These are phyloP conservation scores for Claviceps maximensis DNA, from an alignment of 2,329 filamentous ascomycete species.

Conservation along the genomic window DNA sequence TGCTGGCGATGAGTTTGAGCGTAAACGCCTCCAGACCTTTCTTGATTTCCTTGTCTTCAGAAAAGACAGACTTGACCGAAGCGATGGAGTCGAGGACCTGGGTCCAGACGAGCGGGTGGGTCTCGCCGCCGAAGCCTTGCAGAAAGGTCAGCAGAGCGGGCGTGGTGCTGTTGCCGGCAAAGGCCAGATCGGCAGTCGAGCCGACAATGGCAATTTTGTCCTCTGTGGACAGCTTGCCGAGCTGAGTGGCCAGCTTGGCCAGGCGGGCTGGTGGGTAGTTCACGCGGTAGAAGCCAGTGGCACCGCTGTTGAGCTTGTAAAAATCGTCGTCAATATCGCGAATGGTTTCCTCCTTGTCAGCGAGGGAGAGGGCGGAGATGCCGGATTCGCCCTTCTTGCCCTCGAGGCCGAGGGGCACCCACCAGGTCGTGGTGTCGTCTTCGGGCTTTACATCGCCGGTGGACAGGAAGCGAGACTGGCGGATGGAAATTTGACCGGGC, in stretches of 20 bases:
- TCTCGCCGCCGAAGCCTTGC: slow-evolving; percentile 70
- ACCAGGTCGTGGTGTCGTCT: slow-evolving; percentile 89
- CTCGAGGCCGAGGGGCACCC: slow-evolving; percentile 80
- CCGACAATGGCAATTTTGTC: slow-evolving; percentile 91
- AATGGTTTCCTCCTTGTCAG: slow-evolving; percentile 64
- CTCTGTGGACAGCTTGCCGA: slow-evolving; percentile 62
- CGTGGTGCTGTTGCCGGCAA: slow-evolving; percentile 74
- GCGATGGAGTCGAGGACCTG: slow-evolving; percentile 67
- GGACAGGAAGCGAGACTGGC: slow-evolving; percentile 80
- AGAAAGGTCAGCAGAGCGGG: slow-evolving; percentile 71
- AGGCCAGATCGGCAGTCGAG: slow-evolving; percentile 77
- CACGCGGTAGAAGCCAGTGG: slow-evolving; percentile 80
- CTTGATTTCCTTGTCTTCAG: slow-evolving; percentile 58
- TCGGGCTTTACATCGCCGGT: slow-evolving; percentile 83
- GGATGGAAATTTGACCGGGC: slow-evolving; percentile 65
- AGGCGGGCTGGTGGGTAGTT: slow-evolving; percentile 84
- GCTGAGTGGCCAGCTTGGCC: slow-evolving; percentile 63
- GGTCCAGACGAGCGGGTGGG: slow-evolving; percentile 78
- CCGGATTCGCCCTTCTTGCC: slow-evolving; percentile 54
- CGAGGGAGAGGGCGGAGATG: slow-evolving; percentile 54
- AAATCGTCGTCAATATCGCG: slow-evolving; percentile 63
- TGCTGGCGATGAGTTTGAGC: slow-evolving; percentile 60
- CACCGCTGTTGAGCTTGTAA: slow-evolving; percentile 87
- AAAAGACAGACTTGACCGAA: slow-evolving; percentile 74
- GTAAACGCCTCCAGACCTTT: slow-evolving; percentile 66